These are phyloP conservation scores for Solanum ossicruentum DNA, from an alignment of 257 asterid genomes.

Conservation along the genomic window DNA sequence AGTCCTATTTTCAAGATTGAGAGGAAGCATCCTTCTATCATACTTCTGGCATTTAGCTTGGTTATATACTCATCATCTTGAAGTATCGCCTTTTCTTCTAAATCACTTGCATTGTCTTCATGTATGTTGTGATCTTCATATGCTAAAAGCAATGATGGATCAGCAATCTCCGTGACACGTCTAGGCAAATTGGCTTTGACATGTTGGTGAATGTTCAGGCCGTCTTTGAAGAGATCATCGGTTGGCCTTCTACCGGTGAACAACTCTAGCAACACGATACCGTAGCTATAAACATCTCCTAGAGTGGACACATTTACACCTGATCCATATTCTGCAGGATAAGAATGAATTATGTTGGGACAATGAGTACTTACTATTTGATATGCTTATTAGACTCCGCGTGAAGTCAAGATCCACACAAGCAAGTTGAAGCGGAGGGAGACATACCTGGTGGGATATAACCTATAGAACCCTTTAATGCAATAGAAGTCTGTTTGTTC, in stretches of 20 bases:
- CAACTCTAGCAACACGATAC: conserved; percentile 36
- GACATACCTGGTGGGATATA: conserved; percentile 18
- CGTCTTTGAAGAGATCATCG: conserved; percentile 20
- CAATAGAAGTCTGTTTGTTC: conserved; percentile 2
- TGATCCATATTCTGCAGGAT: conserved; percentile 34
- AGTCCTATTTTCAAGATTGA: conserved; percentile 6
- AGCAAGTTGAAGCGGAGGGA: not conserved
- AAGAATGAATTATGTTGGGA: not conserved
- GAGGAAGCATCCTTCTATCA: not conserved
- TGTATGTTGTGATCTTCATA: not conserved
- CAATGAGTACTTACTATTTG: not conserved
- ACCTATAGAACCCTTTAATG: conserved; percentile 12
- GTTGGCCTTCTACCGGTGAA: conserved; percentile 35
- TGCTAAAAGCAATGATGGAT: not conserved
- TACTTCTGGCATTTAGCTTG: not conserved
- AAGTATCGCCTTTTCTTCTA: not conserved
- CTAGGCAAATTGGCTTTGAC: conserved; percentile 17
- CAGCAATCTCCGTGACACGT: conserved; percentile 9
- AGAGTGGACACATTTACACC: conserved; percentile 15
- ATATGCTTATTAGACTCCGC: not conserved
- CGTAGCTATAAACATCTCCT: conserved; percentile 46
- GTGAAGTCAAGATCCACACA: not conserved
- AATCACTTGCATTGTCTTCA: not conserved
- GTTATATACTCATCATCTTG: not conserved
- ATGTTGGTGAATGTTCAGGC: conserved; percentile 21